Percentiles rank a stretch among this genome's conserved stretches.
phyloP scores from a whole-genome alignment of 139 green algal genomes.

The Coelastrella sp. region DNA sequence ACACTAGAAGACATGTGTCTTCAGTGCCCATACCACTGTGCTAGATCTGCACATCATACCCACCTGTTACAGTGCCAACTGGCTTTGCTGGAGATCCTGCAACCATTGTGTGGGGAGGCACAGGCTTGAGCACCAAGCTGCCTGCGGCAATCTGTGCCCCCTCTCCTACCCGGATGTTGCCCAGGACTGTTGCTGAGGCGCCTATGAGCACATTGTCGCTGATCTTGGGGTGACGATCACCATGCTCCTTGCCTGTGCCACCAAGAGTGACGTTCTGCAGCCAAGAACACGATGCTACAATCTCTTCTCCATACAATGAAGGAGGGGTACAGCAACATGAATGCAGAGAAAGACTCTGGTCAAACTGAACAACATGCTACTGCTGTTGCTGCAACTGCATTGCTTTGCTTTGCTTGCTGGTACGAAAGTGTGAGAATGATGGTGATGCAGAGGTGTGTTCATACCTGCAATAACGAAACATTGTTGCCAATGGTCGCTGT shows the following conservation, averaged over 20 bases:
- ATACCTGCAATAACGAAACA: constrained; percentile 86
- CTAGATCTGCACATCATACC: too few relatives aligned
- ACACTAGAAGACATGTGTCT: too few relatives aligned
- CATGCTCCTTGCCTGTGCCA: constrained; percentile 94
- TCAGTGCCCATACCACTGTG: too few relatives aligned
- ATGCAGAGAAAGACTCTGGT: too few relatives aligned
- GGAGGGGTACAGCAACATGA: neutral
- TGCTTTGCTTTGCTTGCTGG: too few relatives aligned
- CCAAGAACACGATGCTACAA: too few relatives aligned
- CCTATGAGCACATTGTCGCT: constrained; percentile 94
- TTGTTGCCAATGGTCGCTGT: constrained; percentile 92
- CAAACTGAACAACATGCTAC: too few relatives aligned
- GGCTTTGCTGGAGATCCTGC: constrained; percentile 88
- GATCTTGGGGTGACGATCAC: constrained; percentile 87
- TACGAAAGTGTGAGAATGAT: too few relatives aligned
- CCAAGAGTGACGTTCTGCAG: constrained; percentile 92
- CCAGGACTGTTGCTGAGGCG: constrained; percentile 86
- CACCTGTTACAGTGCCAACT: constrained; percentile 75
- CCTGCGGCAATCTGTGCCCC: constrained; percentile 85
- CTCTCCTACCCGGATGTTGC: constrained; percentile 94
- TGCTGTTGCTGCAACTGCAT: too few relatives aligned
- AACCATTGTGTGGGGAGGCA: constrained; percentile 85
- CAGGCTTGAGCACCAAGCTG: constrained; percentile 91
- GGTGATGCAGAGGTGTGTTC: neutral
- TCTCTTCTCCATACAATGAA: too few relatives aligned